These are phyloP conservation scores for Ilyonectria robusta DNA, from an alignment of 2,329 filamentous ascomycete species.

Conservation along the genomic window DNA sequence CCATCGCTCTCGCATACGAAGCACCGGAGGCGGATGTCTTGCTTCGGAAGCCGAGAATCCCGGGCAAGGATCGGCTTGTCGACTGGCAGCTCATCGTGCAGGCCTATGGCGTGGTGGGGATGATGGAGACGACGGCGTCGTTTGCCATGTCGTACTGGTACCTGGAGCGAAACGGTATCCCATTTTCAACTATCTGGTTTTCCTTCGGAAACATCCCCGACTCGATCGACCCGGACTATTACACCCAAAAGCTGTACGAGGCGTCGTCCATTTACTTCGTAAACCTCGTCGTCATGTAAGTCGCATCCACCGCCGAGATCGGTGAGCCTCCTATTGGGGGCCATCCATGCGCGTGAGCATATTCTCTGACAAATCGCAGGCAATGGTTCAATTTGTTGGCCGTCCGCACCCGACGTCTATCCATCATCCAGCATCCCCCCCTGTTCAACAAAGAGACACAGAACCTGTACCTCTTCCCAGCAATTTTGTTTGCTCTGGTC, in stretches of 20 bases:
- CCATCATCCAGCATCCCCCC: conserved; percentile 81
- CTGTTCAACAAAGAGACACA: conserved; percentile 74
- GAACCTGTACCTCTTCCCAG: conserved; percentile 79
- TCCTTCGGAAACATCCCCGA: conserved; percentile 70
- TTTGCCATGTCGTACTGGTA: conserved; percentile 80
- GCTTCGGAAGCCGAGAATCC: conserved; percentile 75
- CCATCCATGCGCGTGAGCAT: not conserved
- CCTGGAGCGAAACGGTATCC: conserved; percentile 72
- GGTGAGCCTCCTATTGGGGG: conserved; percentile 4
- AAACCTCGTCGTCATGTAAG: conserved; percentile 80
- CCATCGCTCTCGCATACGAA: conserved; percentile 82
- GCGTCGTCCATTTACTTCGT: conserved; percentile 85
- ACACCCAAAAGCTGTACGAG: conserved; percentile 69
- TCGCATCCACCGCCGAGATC: conserved; percentile 27
- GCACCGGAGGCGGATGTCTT: conserved; percentile 83
- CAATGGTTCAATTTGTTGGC: conserved; percentile 84
- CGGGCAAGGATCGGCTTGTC: conserved; percentile 79
- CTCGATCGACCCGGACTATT: conserved; percentile 67
- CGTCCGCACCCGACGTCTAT: conserved; percentile 74
- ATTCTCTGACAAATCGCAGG: conserved; percentile 34
- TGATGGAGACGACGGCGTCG: conserved; percentile 71
- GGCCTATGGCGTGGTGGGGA: conserved; percentile 79
- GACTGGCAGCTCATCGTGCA: conserved; percentile 81
- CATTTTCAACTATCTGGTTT: conserved; percentile 78
- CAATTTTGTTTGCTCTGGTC: conserved; percentile 76